These are phyloP conservation scores for Scedosporium apiospermum DNA, from an alignment of 2,329 filamentous ascomycete genomes.

Conservation along the genomic window DNA sequence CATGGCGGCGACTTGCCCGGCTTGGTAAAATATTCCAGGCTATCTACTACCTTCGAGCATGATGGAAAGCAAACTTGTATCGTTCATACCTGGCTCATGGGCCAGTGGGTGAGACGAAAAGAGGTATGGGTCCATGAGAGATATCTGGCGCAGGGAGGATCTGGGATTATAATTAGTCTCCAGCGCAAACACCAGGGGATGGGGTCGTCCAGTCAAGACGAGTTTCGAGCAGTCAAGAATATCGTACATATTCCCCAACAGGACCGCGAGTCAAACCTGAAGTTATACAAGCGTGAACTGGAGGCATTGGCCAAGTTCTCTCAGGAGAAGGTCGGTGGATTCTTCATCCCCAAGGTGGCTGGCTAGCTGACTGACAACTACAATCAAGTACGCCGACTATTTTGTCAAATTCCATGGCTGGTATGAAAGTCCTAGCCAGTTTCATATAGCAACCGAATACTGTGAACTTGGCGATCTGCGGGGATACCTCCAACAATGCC, in stretches of 20 bases:
- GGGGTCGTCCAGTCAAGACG: neutral
- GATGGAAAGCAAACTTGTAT: neutral
- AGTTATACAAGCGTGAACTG: neutral
- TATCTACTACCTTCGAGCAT: neutral
- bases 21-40: neutral
- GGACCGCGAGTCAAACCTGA: neutral
- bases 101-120: neutral
- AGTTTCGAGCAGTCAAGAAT: neutral
- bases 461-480: neutral
- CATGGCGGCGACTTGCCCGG: too few species aligned
- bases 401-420: neutral
- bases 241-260: neutral
- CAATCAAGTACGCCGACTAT: neutral
- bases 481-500: neutral
- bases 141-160: neutral
- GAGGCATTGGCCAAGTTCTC: neutral
- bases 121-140: neutral
- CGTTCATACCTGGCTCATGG: neutral
- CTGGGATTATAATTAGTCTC: neutral
- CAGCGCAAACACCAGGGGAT: neutral
- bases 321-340: neutral
- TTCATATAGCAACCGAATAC: neutral
- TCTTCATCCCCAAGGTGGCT: neutral
- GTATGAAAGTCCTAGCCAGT: neutral
- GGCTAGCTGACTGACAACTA: neutral